These are phyloP conservation scores for Scytalidium sp. DNA, from an alignment of 2,329 filamentous ascomycete species.

Conservation along the genomic window DNA sequence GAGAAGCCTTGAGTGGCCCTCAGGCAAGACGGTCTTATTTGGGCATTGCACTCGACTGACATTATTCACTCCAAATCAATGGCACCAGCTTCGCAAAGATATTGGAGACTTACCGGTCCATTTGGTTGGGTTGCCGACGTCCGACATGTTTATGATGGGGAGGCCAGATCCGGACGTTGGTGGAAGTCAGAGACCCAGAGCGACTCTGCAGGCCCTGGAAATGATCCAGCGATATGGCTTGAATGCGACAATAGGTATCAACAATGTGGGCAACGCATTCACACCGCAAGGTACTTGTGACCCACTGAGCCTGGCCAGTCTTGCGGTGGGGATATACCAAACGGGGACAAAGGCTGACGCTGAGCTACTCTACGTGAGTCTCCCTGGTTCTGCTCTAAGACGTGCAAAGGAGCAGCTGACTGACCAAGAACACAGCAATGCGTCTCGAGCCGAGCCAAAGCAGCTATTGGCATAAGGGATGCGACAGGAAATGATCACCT, in stretches of 20 bases:
- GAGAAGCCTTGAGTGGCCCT: constrained; percentile 46
- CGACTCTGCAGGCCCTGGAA: constrained; percentile 58
- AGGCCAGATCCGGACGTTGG: constrained; percentile 28
- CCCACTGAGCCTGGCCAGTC: constrained; percentile 58
- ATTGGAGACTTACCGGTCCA: constrained; percentile 56
- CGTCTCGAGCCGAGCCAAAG: constrained; percentile 24
- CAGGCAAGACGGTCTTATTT: constrained; percentile 50
- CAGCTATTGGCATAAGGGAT: constrained; percentile 22
- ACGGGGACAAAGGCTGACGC: constrained; percentile 59
- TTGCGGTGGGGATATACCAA: constrained; percentile 66
- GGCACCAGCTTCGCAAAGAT: constrained; percentile 41
- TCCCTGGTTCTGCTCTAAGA: not conserved
- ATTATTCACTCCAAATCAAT: constrained; percentile 47
- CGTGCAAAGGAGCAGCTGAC: not conserved
- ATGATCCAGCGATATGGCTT: constrained; percentile 58
- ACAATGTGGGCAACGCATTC: constrained; percentile 74
- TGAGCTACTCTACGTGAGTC: constrained; percentile 53
- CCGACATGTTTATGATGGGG: constrained; percentile 71
- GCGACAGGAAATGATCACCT: constrained; percentile 10
- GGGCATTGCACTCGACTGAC: constrained; percentile 69
- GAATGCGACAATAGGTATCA: constrained; percentile 60
- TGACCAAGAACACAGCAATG: constrained; percentile 20
- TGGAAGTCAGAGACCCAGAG: constrained; percentile 40
- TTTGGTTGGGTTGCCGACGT: constrained; percentile 69
- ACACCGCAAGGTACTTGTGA: constrained; percentile 68